Base-by-base conservation (phyloP, 805 yeast genomes). In the Dipodascopsis uninucleata region DNA sequence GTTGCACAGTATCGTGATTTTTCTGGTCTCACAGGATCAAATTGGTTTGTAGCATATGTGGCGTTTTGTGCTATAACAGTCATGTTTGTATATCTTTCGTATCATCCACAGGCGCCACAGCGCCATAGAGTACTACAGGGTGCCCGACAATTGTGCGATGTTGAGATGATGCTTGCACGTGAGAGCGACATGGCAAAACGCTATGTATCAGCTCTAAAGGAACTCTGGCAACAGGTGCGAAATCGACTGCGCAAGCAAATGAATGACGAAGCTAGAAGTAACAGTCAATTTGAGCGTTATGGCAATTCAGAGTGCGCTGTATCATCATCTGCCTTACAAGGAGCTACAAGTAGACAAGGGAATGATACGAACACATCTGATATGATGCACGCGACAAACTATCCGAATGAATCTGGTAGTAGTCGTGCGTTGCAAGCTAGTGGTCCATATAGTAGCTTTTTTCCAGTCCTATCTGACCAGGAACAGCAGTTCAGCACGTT, bases 11-110 rank as follows among this genome's bases (percentile, higher is more conserved):
- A 45, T 34, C 36, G 42, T 20, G 44, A 29, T 6, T 45, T 42
- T 25, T 21, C 21, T 8, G 10, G 31, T 6, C 14, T 49, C 10
- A 36, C 51, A 3, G 46, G 52, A 3, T 39, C 53, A 24, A 28
- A 41, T 20, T 49, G 53, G 53, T 38, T 39, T 28, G 38, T 34
- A 1, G 40, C 53, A 8, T 49, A 49, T 29, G 34, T 49, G 18
- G 43, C 26, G n/a, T 49, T 49, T 28, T 49, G 53, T 28, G 38
- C 53, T 5, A 35, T 41, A 17, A 49, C 52, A 5, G 47, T 49
- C 28, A 49, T 49, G 53, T 49, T 49, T 41, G 47, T 49, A 18
- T 49, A 46, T 32, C 33, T 49, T 20, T 31, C 44, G 1, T 46
- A 44, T 20, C 36, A 43, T 40, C 46, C 53, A 9, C 17, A 21